These are phyloP conservation scores for Penicillium freii DNA, from an alignment of 2,329 filamentous ascomycete genomes.

Conservation along the genomic window DNA sequence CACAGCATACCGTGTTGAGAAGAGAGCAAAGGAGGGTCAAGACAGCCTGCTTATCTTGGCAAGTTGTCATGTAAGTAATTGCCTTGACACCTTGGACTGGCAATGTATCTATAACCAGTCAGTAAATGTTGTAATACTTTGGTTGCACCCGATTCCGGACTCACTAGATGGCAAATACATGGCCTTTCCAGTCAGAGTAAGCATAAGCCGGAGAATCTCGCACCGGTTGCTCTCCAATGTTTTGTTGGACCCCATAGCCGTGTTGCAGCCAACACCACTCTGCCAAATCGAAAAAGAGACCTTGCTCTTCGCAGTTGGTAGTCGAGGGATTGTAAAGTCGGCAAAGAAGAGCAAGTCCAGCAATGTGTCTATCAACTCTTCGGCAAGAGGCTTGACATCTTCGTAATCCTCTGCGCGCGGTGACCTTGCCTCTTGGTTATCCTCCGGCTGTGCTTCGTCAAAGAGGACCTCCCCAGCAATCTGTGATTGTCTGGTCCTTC, in stretches of 20 bases:
- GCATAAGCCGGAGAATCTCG: constrained; percentile 80
- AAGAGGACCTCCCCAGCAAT: constrained; percentile 77
- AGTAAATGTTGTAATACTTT: background rate
- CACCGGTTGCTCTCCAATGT: constrained; percentile 91
- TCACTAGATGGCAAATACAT: constrained; percentile 83
- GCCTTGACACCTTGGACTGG: constrained; percentile 79
- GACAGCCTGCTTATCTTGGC: constrained; percentile 85
- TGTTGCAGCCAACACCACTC: constrained; percentile 94
- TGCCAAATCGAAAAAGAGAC: constrained; percentile 96
- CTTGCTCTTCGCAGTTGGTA: constrained; percentile 69
- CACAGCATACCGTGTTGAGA: constrained; percentile 78
- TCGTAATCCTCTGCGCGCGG: constrained; percentile 64
- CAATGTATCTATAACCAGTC: constrained; percentile 53
- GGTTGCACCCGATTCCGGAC: constrained; percentile 18
- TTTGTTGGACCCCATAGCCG: constrained; percentile 79
- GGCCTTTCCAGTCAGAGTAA: constrained; percentile 83
- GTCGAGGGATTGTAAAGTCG: constrained; percentile 78
- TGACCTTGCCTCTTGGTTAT: constrained; percentile 48
- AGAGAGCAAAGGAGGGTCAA: constrained; percentile 88
- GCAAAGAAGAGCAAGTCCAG: constrained; percentile 88
- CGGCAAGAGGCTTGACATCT: constrained; percentile 80
- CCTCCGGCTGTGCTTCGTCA: constrained; percentile 65
- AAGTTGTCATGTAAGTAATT: constrained; percentile 85
- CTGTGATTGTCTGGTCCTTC: constrained; percentile 64
- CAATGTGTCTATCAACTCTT: constrained; percentile 88